A percentile compares a stretch with the other conserved stretches of the same genome.
Conservation (phyloP, 352 stramenopile genomes). For the Phytopythium chamaehyphon region DNA sequence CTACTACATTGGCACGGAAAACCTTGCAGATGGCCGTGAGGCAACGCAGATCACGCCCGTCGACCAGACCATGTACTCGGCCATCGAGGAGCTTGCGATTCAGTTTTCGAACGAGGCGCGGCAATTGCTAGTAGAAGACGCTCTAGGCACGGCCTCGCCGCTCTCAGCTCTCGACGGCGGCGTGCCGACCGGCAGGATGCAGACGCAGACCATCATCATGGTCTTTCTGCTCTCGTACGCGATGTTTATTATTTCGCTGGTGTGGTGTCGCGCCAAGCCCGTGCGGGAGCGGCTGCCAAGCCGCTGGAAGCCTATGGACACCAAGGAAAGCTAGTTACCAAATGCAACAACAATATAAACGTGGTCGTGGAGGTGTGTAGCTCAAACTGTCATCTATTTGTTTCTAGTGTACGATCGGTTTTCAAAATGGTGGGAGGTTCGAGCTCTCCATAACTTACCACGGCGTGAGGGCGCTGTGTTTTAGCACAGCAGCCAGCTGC, state of each 20-base stretch:
- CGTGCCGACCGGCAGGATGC: constrained; percentile 11
- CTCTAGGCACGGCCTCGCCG: constrained; percentile 15
- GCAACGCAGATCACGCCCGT: constrained; percentile 70
- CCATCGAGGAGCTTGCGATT: constrained; percentile 74
- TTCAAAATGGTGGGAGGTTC: neutral
- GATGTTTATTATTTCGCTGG: constrained; percentile 59
- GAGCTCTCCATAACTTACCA: constrained; percentile 6
- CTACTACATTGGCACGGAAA: constrained; percentile 82
- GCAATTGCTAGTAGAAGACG: constrained; percentile 48
- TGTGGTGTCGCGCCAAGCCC: constrained; percentile 73
- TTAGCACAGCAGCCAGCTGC: constrained; percentile 56
- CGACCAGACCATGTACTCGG: constrained; percentile 68
- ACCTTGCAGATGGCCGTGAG: constrained; percentile 48
- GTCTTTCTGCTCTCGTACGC: constrained; percentile 67
- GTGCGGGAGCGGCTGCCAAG: constrained; percentile 70
- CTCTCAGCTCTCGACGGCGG: constrained; percentile 24
- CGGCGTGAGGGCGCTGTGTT: neutral
- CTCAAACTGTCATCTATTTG: neutral
- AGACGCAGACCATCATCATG: constrained; percentile 62
- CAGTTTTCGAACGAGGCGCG: constrained; percentile 73
- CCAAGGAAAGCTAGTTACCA: constrained; percentile 48
- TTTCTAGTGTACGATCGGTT: constrained; percentile 1
- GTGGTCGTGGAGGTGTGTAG: neutral
- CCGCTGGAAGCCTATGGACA: constrained; percentile 73
- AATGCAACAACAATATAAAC: neutral